Base-by-base conservation (phyloP, 148 eudicot species). In the Fagopyrum esculentum region DNA sequence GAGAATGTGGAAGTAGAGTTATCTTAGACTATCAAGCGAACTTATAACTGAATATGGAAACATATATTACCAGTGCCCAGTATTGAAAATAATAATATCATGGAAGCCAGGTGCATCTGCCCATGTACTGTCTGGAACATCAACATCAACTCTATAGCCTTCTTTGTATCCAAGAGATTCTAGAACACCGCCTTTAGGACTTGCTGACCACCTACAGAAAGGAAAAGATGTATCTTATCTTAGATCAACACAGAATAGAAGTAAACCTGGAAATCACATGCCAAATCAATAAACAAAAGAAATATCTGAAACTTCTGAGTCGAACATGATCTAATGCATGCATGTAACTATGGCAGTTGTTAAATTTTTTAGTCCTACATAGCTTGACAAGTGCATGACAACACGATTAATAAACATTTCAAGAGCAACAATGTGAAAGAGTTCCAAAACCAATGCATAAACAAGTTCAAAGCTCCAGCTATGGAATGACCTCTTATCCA, bases 91-190 rank as follows among this genome's bases (percentile, higher is more conserved):
- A 72, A 94, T 89, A 79, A 94, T 78, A 78, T 94, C 90, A 74
- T 94, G 98, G 80, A 90, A 92, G 77, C 81, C 81, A 56, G 91
- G 87, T 83, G 96, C 97, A 74, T 89, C 89, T 12, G 83, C 86
- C 98, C 98, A 92, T 56, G 88, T 89, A 75, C 85, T 88, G 50
- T 94, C 97, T 11, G 97, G 96, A 69, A 90, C 66, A 89, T 94
- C 96, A 76, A 94, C 85, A 83, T 91, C 97, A 80, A 94, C 87
- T 81, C 93, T 85, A 75, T 90, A 94, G 29, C 98, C 98, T 72
- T 94, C 97, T 78, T 83, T 90, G 83, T 87, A 94, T 77, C 98
- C 97, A 71, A 88, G 88, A 76, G 93, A 87, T 79, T 94, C 97
- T 74, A 94, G 82, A 73, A 51, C 75, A 55, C 96, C 93, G 30